A percentile compares a stretch with the other conserved stretches of the same genome.
phyloP scores from a whole-genome alignment of 257 asterid species.

The Forsythia suspensa region DNA sequence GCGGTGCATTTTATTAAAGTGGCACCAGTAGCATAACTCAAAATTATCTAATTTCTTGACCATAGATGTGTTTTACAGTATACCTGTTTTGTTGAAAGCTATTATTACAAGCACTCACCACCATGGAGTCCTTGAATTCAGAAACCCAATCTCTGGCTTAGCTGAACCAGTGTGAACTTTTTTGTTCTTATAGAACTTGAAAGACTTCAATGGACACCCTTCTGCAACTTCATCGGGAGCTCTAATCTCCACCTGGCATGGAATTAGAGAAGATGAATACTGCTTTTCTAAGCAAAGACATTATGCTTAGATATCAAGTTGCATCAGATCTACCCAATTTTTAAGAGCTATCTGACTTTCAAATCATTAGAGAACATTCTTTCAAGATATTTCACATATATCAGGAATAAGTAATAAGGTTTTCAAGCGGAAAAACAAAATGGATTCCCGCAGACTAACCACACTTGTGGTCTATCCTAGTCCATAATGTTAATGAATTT shows the following conservation, averaged over 20 bases:
- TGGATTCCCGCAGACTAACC: background rate
- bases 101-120: slow-evolving; percentile 41
- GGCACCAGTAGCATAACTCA: background rate
- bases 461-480: background rate
- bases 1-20: background rate
- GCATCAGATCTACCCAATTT: background rate
- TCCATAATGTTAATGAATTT: background rate
- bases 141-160: slow-evolving; percentile 39
- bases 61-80: background rate
- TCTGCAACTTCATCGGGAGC: slow-evolving; percentile 53
- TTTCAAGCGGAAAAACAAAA: background rate
- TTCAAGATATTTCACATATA: background rate
- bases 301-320: background rate
- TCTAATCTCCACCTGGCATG: background rate
- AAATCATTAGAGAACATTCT: background rate
- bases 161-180: slow-evolving; percentile 24
- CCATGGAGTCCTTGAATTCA: slow-evolving; percentile 65
- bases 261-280: background rate
- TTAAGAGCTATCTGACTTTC: background rate
- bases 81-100: background rate
- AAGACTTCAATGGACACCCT: slow-evolving; percentile 59
- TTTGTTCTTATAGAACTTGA: slow-evolving; percentile 50
- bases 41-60: background rate
- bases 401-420: background rate
- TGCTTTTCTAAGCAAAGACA: background rate